These are phyloP conservation scores for Cryptosporidium canis DNA, from an alignment of 169 alveolate species.

Conservation along the genomic window DNA sequence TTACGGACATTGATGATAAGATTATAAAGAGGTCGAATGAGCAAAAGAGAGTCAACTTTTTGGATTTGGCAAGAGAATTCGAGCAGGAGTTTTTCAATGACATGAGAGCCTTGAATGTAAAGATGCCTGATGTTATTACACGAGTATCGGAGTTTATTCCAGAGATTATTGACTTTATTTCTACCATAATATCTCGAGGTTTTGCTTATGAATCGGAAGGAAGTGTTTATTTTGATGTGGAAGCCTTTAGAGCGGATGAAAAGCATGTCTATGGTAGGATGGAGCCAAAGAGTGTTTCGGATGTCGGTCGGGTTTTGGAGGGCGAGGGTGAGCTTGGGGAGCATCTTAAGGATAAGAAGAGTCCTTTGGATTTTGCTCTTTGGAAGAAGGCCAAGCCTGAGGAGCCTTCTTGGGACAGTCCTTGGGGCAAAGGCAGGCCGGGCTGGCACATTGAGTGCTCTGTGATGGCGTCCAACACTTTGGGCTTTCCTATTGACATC, in stretches of 20 bases:
- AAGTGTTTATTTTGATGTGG: conserved; percentile 95
- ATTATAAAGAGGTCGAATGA: conserved; percentile 90
- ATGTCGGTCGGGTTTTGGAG: conserved; percentile 84
- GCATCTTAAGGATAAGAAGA: conserved; percentile 89
- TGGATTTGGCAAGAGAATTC: conserved; percentile 89
- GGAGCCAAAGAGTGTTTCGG: conserved; percentile 90
- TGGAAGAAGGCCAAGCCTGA: conserved; percentile 97
- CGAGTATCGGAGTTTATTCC: conserved; percentile 96
- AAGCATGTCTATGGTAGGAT: conserved; percentile 92
- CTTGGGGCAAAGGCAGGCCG: conserved; percentile 99
- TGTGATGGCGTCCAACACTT: conserved; percentile 93
- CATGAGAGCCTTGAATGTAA: conserved; percentile 90
- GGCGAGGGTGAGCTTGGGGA: conserved; percentile 93
- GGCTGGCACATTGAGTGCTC: conserved; percentile 99
- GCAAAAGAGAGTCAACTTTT: conserved; percentile 75
- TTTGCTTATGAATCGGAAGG: conserved; percentile 96
- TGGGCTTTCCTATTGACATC: conserved; percentile 94
- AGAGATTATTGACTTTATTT: conserved; percentile 90
- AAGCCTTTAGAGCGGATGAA: conserved; percentile 83
- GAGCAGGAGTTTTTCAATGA: conserved; percentile 91
- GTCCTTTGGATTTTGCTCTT: conserved; percentile 95
- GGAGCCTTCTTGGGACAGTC: conserved; percentile 98
- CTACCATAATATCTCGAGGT: conserved; percentile 90
- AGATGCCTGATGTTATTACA: conserved; percentile 93
- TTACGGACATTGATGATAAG: conserved; percentile 98